phyloP scores from a whole-genome alignment of 2,329 filamentous ascomycete species.

The Paraconiothyrium brasiliense region DNA sequence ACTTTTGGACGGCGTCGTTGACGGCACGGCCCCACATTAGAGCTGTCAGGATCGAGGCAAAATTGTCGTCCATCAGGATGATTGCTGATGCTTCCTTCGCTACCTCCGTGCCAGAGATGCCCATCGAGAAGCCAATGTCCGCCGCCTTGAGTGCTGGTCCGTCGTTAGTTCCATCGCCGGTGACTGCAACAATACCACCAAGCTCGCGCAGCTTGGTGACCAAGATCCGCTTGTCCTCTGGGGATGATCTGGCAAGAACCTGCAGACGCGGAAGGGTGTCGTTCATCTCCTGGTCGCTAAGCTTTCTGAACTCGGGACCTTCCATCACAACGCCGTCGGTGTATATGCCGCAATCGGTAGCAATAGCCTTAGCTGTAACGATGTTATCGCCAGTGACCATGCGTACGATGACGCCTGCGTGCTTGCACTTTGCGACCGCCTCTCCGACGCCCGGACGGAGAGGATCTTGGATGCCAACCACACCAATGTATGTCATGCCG shows the following conservation, averaged over 20 bases:
- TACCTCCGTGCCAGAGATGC: conserved; percentile 80
- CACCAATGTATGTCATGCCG: conserved; percentile 72
- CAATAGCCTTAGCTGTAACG: conserved; percentile 77
- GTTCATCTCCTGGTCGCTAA: conserved; percentile 70
- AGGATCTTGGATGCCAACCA: conserved; percentile 82
- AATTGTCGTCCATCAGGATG: conserved; percentile 87
- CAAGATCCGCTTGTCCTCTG: conserved; percentile 78
- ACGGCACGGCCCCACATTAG: conserved; percentile 72
- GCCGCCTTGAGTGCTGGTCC: conserved; percentile 79
- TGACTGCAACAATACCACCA: conserved; percentile 81
- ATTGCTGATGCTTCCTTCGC: conserved; percentile 84
- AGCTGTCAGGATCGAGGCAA: conserved; percentile 80
- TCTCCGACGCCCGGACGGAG: conserved; percentile 76
- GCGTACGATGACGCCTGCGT: conserved; percentile 76
- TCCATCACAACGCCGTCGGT: conserved; percentile 76
- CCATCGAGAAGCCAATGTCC: conserved; percentile 84
- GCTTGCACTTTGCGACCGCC: conserved; percentile 74
- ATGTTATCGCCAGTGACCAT: conserved; percentile 87
- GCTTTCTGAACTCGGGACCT: conserved; percentile 77
- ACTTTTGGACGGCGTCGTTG: conserved; percentile 47
- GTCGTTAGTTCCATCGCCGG: conserved; percentile 82
- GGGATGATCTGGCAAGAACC: conserved; percentile 77
- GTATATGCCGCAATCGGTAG: conserved; percentile 77
- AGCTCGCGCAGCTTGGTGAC: conserved; percentile 76
- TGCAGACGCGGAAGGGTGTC: conserved; percentile 74